Conservation (phyloP, 108 stramenopile species). For the Cyclotella distinguenda region DNA sequence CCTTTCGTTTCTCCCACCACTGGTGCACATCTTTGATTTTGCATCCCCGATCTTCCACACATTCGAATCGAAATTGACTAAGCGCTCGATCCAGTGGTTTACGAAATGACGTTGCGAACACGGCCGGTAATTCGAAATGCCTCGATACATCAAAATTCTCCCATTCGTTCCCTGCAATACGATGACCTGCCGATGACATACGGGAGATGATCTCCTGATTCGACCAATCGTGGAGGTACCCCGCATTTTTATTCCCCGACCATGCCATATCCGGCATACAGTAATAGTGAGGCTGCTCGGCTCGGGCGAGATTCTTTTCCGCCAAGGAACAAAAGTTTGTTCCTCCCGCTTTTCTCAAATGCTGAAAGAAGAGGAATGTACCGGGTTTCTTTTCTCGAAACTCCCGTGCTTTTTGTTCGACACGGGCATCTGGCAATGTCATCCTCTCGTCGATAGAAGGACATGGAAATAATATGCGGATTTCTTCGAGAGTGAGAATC, state of each 20-base stretch:
- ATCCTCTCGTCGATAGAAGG: slow-evolving; percentile 56
- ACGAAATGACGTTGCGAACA: slow-evolving; percentile 81
- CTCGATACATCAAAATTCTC: slow-evolving; percentile 63
- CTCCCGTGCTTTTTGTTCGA: slow-evolving; percentile 46
- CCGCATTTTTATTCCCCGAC: slow-evolving; percentile 51
- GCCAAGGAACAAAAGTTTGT: slow-evolving; percentile 82
- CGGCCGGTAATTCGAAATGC: slow-evolving; percentile 71
- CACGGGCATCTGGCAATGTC: slow-evolving; percentile 70
- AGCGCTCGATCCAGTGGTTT: slow-evolving; percentile 78
- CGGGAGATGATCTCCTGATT: slow-evolving; percentile 60
- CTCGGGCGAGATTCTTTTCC: slow-evolving; percentile 60
- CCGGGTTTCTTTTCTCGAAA: slow-evolving; percentile 55
- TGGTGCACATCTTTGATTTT: slow-evolving; percentile 57
- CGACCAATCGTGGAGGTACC: slow-evolving; percentile 56
- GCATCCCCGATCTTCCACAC: slow-evolving; percentile 81
- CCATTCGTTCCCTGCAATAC: slow-evolving; percentile 85
- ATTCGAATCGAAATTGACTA: slow-evolving; percentile 85
- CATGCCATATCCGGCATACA: slow-evolving; percentile 77
- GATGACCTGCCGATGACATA: slow-evolving; percentile 46
- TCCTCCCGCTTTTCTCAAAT: slow-evolving; percentile 74
- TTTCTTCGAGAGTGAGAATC: slow-evolving; percentile 44
- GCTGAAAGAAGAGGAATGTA: slow-evolving; percentile 77
- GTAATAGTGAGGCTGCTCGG: slow-evolving; percentile 59
- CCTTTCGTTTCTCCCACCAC: slow-evolving; percentile 67
- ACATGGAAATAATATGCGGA: slow-evolving; percentile 74